A percentile compares a stretch with the other conserved stretches of the same genome.
These are phyloP conservation scores for Gomphus sp. DNA, from an alignment of 1,284 basidiomycete species.

Conservation along the genomic window DNA sequence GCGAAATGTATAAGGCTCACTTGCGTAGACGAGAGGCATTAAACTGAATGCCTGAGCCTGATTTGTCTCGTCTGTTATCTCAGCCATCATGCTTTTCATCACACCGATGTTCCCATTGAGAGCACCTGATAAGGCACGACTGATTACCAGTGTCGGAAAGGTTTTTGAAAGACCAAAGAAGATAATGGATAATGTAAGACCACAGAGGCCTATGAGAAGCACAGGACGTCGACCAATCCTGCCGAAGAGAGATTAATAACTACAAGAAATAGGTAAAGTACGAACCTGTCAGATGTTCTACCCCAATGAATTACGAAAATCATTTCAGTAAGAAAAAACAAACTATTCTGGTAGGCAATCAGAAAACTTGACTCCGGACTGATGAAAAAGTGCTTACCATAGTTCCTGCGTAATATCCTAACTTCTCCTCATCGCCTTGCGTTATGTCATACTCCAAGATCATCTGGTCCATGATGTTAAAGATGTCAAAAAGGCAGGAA, in stretches of 20 bases:
- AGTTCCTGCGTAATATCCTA: constrained; percentile 43
- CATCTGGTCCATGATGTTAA: no score
- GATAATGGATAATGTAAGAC: constrained; percentile 30
- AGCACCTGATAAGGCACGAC: constrained; percentile 32
- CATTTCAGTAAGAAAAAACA: not conserved
- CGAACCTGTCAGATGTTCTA: not conserved
- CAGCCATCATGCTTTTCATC: constrained; percentile 64
- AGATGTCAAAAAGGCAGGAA: no score
- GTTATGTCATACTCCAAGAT: no score
- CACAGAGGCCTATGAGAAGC: constrained; percentile 21
- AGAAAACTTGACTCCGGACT: no score
- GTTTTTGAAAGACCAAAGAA: constrained; percentile 34
- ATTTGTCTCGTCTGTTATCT: constrained; percentile 66
- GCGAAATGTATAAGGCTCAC: constrained; percentile 24
- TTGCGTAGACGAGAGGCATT: constrained; percentile 52
- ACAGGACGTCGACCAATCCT: not conserved
- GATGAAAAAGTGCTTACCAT: constrained; percentile 18
- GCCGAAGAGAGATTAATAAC: not conserved
- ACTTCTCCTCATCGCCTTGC: constrained; percentile 11
- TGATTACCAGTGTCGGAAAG: constrained; percentile 30
- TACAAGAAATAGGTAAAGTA: not conserved
- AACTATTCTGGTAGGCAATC: no score
- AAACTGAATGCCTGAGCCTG: constrained; percentile 51
- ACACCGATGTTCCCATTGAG: constrained; percentile 51
- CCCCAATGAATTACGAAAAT: not conserved